Evolutionary conservation across 2,329 filamentous ascomycete species (phyloP).

Genomic region (Chrysoporthe deuterocubensis): DNA sequence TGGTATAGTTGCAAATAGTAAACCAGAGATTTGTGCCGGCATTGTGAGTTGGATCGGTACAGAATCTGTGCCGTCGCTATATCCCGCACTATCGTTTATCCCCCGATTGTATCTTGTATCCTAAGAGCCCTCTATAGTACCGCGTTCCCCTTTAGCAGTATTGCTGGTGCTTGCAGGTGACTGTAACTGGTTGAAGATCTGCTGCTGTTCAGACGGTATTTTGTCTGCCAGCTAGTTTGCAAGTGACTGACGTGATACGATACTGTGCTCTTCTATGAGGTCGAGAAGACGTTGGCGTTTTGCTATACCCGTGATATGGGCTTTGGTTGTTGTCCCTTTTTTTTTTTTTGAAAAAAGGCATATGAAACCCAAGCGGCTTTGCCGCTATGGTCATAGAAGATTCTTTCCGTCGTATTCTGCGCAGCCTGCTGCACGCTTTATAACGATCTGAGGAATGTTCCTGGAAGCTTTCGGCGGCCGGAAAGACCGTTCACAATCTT

Average conservation of each 20-base stretch:
- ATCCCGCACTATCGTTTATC: background rate
- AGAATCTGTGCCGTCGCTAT: background rate
- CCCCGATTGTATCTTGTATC: background rate
- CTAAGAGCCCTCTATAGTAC: background rate
- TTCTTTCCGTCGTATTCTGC: background rate
- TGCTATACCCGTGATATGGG: background rate
- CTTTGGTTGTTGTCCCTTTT: background rate
- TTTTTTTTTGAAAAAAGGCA: conserved; percentile 3
- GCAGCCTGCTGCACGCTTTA: background rate
- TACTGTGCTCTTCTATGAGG: background rate
- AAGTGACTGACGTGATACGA: conserved; percentile 3
- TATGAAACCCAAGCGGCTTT: conserved; percentile 1
- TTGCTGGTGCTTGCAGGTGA: background rate
- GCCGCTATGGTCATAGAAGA: conserved; percentile 6
- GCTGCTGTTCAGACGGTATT: background rate
- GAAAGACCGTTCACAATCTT: background rate
- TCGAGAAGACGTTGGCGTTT: conserved; percentile 4
- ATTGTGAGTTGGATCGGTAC: background rate
- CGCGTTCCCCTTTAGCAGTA: too few species aligned
- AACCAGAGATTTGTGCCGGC: background rate
- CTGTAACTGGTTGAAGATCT: background rate
- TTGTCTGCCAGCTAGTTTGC: background rate
- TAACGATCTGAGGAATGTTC: background rate
- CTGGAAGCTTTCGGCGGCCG: background rate
- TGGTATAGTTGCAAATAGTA: background rate